These are phyloP conservation scores for Fonsecaea multimorphosa DNA, from an alignment of 2,329 filamentous ascomycete species.

Conservation along the genomic window DNA sequence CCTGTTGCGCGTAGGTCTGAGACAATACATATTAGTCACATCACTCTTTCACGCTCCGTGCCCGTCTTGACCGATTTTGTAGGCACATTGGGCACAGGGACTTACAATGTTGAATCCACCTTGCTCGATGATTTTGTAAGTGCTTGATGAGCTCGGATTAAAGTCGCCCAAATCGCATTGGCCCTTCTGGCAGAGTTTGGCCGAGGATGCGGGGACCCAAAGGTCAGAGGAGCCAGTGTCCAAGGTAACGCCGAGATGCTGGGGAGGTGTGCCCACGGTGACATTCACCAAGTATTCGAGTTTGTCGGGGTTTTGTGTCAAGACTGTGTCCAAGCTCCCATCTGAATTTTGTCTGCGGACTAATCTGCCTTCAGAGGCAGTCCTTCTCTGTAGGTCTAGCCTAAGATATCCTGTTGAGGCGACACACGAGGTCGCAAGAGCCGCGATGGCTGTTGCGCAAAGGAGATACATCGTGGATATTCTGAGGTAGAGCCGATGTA, in stretches of 20 bases:
- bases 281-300: conserved; percentile 37
- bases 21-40: background rate
- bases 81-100: background rate
- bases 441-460: conserved; percentile 8
- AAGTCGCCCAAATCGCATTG: conserved; percentile 33
- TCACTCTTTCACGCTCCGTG: background rate
- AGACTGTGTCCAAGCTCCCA: conserved; percentile 13
- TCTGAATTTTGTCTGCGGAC: conserved; percentile 24
- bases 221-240: conserved; percentile 37
- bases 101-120: conserved; percentile 36
- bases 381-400: conserved; percentile 21
- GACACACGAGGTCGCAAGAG: conserved; percentile 21
- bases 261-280: conserved; percentile 36
- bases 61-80: background rate
- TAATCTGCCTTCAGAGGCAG: conserved; percentile 12
- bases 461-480: conserved; percentile 12
- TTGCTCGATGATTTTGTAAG: conserved; percentile 29
- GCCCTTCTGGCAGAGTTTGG: conserved; percentile 25
- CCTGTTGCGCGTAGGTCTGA: conserved; percentile 32
- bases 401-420: conserved; percentile 33
- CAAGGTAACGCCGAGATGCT: conserved; percentile 29
- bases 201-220: conserved; percentile 31
- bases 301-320: conserved; percentile 24
- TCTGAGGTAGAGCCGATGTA: background rate
- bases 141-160: conserved; percentile 23